Conservation (phyloP, 1,284 basidiomycete species). For the Cutaneotrichosporon sp. region DNA sequence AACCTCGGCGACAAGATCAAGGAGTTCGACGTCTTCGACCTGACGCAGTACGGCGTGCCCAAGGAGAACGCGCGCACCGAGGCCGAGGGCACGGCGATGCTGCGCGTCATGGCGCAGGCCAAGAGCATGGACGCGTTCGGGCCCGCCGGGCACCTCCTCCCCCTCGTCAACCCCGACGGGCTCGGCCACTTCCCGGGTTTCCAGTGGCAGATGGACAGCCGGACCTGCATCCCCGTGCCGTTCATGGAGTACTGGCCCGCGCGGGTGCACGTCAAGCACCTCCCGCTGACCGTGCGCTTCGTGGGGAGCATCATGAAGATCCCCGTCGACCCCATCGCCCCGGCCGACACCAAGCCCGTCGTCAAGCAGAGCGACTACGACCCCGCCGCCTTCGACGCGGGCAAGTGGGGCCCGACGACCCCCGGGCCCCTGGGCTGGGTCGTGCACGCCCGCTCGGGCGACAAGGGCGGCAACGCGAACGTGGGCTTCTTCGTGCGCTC, state of each 20-base stretch:
- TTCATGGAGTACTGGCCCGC: constrained; percentile 30
- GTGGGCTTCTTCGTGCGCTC: constrained; percentile 35
- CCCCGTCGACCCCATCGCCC: constrained; percentile 5
- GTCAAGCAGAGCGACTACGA: constrained; percentile 19
- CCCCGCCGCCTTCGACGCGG: neutral
- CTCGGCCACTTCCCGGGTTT: constrained; percentile 30
- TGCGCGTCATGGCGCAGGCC: constrained; percentile 34
- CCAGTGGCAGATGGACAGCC: constrained; percentile 17
- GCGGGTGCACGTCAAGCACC: constrained; percentile 13
- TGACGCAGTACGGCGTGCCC: constrained; percentile 32
- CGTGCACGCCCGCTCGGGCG: constrained; percentile 36
- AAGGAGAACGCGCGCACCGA: constrained; percentile 25
- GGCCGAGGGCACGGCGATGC: constrained; percentile 27
- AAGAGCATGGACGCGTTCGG: constrained; percentile 22
- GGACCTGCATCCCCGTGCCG: constrained; percentile 14
- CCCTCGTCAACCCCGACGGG: constrained; percentile 23
- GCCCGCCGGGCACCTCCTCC: constrained; percentile 7
- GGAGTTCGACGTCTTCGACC: constrained; percentile 19
- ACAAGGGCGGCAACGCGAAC: constrained; percentile 37
- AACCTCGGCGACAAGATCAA: constrained; percentile 10
- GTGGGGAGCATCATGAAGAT: constrained; percentile 12
- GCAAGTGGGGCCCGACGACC: constrained; percentile 24
- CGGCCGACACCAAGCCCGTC: neutral
- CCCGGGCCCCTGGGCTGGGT: constrained; percentile 29
- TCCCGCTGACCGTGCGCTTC: constrained; percentile 17